Percentiles rank a stretch among this genome's conserved stretches.
Conservation (phyloP, 129 eudicot species). For the Centrapalus pauciflorus region DNA sequence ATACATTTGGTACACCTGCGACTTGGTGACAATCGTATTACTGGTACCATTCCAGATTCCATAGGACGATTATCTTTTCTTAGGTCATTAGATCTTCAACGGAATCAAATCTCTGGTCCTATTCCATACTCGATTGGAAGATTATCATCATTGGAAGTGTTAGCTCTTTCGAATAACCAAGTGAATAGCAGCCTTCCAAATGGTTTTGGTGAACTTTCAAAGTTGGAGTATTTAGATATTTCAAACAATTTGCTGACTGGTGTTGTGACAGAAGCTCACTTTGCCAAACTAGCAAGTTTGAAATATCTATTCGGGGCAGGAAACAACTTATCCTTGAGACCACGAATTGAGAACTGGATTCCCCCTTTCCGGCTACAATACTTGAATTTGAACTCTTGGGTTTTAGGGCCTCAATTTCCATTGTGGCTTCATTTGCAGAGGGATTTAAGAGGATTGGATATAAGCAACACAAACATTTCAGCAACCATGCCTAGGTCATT, state of each 20-base stretch:
- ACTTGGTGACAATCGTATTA: constrained; percentile 10
- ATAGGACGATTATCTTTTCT: constrained; percentile 23
- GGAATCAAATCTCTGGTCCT: constrained; percentile 23
- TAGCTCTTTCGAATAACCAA: constrained; percentile 20
- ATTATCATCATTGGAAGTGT: constrained; percentile 12
- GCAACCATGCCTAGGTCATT: constrained; percentile 34
- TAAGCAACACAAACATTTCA: constrained; percentile 17
- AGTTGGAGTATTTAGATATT: constrained; percentile 7
- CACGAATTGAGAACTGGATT: constrained; percentile 14
- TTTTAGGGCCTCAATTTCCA: constrained; percentile 27
- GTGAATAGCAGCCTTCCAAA: constrained; percentile 35
- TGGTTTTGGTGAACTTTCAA: constrained; percentile 29
- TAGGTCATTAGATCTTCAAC: no score
- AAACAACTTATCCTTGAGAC: constrained; percentile 27
- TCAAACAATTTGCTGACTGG: constrained; percentile 27
- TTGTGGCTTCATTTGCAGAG: constrained; percentile 32
- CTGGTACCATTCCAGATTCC: constrained; percentile 22
- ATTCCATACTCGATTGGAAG: constrained; percentile 32
- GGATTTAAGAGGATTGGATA: constrained; percentile 15
- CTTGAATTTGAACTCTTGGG: constrained; percentile 18
- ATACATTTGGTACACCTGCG: constrained; percentile 9
- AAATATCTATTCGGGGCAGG: constrained; percentile 8
- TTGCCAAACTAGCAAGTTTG: constrained; percentile 31
- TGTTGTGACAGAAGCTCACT: constrained; percentile 33
- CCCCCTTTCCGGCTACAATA: constrained; percentile 32